phyloP scores from a whole-genome alignment of 2,329 filamentous ascomycete species.

The Hymenoscyphus fructigenus region DNA sequence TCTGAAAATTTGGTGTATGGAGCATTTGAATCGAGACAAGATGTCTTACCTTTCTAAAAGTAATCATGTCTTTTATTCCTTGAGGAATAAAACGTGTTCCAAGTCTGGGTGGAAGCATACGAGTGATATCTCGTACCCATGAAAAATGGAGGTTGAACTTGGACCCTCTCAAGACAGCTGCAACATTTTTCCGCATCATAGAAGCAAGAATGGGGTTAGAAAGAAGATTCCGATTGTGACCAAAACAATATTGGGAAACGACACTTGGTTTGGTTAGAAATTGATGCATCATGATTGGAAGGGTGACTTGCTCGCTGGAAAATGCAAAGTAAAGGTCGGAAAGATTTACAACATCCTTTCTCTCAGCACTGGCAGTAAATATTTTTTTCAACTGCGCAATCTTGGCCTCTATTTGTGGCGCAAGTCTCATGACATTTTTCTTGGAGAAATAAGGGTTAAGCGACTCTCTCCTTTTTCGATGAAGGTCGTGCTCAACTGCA shows the following conservation, averaged over 20 bases:
- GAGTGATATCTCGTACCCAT: constrained; percentile 2
- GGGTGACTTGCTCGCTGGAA: constrained; percentile 5
- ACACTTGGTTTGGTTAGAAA: background rate
- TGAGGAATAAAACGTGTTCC: background rate
- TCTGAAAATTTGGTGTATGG: background rate
- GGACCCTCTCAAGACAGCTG: constrained; percentile 1
- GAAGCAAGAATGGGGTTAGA: background rate
- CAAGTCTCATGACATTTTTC: constrained; percentile 9
- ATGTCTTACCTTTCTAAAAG: constrained; percentile 2
- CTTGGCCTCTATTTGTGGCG: background rate
- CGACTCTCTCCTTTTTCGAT: constrained; percentile 19
- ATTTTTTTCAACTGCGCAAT: background rate
- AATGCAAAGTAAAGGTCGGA: constrained; percentile 9
- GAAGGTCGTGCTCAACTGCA: constrained; percentile 16
- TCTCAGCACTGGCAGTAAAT: background rate
- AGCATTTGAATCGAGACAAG: background rate
- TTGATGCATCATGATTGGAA: background rate
- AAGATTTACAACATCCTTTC: constrained; percentile 5
- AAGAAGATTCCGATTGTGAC: constrained; percentile 3
- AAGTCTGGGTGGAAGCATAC: background rate
- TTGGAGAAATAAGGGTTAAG: constrained; percentile 23
- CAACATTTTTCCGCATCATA: constrained; percentile 1
- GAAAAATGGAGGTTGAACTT: constrained; percentile 8
- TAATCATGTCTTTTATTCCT: constrained; percentile 10
- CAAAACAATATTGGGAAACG: constrained; percentile 12